phyloP scores from a whole-genome alignment of 2,329 filamentous ascomycete species.

The Monilinia fructigena region DNA sequence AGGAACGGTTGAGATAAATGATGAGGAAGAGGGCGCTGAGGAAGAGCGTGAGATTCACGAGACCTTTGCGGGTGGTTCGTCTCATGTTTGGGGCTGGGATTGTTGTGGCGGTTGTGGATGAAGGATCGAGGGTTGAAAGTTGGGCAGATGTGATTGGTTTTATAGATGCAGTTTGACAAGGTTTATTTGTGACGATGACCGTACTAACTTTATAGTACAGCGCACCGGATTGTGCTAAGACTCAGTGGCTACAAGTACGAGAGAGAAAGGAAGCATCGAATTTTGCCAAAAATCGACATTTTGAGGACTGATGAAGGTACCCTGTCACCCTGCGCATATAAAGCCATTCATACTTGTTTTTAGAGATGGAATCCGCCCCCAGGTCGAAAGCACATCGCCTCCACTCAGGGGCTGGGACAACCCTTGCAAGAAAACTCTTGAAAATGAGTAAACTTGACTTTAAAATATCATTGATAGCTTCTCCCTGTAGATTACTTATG shows the following conservation, averaged over 20 bases:
- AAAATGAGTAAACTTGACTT: too few species aligned
- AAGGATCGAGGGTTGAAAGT: background rate
- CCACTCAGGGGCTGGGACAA: too few species aligned
- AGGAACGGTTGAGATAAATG: constrained; percentile 41
- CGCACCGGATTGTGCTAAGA: background rate
- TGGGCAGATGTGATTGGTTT: background rate
- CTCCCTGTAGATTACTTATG: too few species aligned
- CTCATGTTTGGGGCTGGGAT: constrained; percentile 37
- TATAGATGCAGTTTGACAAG: background rate
- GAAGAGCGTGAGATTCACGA: constrained; percentile 43
- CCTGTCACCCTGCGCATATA: too few species aligned
- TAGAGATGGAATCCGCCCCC: too few species aligned
- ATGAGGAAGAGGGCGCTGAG: constrained; percentile 41
- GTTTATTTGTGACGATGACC: background rate
- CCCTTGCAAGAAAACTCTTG: too few species aligned
- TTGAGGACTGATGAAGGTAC: too few species aligned
- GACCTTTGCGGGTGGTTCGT: constrained; percentile 41
- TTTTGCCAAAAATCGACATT: too few species aligned
- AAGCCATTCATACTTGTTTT: too few species aligned
- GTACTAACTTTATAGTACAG: background rate
- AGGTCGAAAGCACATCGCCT: too few species aligned
- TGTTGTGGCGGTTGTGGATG: background rate
- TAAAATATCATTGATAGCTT: too few species aligned
- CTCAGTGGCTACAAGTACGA: background rate
- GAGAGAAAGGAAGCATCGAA: too few species aligned